Evolutionary conservation across 495 filamentous ascomycete species (phyloP), one percentile per base, ranked within the genome.

Genomic region (Penicillium angulare): DNA sequence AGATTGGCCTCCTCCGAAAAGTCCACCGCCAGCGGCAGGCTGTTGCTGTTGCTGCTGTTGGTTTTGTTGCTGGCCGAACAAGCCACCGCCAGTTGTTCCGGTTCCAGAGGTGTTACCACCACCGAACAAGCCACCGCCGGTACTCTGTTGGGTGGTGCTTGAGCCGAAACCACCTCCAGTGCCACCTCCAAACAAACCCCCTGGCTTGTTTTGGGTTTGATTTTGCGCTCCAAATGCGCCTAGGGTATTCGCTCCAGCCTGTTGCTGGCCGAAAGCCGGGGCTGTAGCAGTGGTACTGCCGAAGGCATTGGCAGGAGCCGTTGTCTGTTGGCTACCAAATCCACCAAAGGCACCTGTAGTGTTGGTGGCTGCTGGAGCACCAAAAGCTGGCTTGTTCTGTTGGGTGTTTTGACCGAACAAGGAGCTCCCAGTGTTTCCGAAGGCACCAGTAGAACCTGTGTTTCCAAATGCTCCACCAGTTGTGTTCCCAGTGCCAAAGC

Each of bases 381-480:
- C 60, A 51, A 71, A 73, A 41, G 65, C 56, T 18, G 67, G 56
- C 53, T 72, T 76, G 63, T 55, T 64, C 34, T 68, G 73, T 43
- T 74, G 71, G 35, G 73, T 72, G 52, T 62, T 70, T 48, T 32
- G 64, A 27, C 77, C 78, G 49, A 83, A 83, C 21, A 83, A 33
- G n/a, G 67, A 68, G 21, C 69, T 56, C n/a, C 73, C 67, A 7
- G 49, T 56, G 15, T 43, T 46, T 26, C 64, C 61, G 15, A 58
- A 56, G 15, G 48, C 60, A 40, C 56, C 53, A 20, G 61, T 55
- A n/a, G n/a, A n/a, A 33, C 54, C 51, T 17, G 63, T 61, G 31
- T 50, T 53, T 29, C 73, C 73, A 47, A 77, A 78, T 7, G 44
- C 67, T 38, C 47, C 51, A 29, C 57, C 57, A 45, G 60, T 60